A percentile compares a stretch with the other conserved stretches of the same genome.
phyloP scores from a whole-genome alignment of 2,329 filamentous ascomycete genomes.

The Neopestalotiopsis clavispora region DNA sequence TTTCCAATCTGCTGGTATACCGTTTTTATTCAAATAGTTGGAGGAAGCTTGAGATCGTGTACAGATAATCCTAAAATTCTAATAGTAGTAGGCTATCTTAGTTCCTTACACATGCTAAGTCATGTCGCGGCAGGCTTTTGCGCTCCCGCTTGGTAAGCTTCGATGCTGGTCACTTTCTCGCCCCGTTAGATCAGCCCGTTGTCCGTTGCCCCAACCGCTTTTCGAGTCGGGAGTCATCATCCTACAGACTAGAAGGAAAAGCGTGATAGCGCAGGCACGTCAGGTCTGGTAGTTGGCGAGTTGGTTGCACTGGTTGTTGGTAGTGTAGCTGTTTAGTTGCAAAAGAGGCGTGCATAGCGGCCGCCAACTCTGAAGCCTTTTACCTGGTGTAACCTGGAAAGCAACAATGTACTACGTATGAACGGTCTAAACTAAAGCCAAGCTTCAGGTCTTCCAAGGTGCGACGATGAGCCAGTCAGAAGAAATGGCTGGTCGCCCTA shows the following conservation, averaged over 20 bases:
- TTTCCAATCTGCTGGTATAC: neutral
- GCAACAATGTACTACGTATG: neutral
- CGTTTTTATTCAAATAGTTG: neutral
- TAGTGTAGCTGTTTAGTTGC: neutral
- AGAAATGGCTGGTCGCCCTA: neutral
- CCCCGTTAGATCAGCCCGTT: neutral
- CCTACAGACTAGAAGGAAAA: neutral
- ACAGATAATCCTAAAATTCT: neutral
- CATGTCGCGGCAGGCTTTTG: neutral
- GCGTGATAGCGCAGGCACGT: neutral
- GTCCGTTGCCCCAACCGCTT: neutral
- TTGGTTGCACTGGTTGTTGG: neutral
- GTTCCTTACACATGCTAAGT: neutral
- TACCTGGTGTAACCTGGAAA: conserved; percentile 5
- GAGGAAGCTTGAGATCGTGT: neutral
- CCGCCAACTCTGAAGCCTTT: neutral
- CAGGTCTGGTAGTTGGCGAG: neutral
- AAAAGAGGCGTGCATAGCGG: conserved; percentile 4
- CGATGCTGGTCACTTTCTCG: neutral
- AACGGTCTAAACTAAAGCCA: conserved; percentile 7
- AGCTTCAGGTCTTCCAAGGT: conserved; percentile 11
- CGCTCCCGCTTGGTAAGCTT: conserved; percentile 4
- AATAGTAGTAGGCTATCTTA: neutral
- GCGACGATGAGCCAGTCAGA: conserved; percentile 3
- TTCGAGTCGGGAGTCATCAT: neutral